A percentile compares a stretch with the other conserved stretches of the same genome.
Evolutionary conservation across 257 asterid species (phyloP).

Genomic region (Jacaranda mimosifolia): DNA sequence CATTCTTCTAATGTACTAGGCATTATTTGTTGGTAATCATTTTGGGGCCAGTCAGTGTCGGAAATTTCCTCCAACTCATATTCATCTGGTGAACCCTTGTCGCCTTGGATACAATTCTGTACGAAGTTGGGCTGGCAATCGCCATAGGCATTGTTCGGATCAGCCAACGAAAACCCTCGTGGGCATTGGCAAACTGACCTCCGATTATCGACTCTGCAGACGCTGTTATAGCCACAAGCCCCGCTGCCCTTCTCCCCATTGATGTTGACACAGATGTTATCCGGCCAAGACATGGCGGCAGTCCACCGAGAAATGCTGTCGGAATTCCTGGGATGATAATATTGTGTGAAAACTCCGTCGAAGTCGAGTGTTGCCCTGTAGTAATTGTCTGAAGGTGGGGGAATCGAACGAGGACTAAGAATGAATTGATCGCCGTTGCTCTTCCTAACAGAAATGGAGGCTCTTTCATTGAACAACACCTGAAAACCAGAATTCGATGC

Average conservation of each 20-base stretch:
- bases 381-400: slow-evolving; percentile 40
- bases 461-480: slow-evolving; percentile 41
- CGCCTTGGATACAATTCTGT: slow-evolving; percentile 45
- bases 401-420: slow-evolving; percentile 21
- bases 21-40: slow-evolving; percentile 43
- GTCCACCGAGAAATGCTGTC: slow-evolving; percentile 42
- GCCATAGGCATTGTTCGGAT: slow-evolving; percentile 47
- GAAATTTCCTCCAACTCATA: slow-evolving; percentile 36
- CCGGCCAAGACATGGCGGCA: slow-evolving; percentile 37
- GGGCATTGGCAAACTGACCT: slow-evolving; percentile 66
- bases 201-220: slow-evolving; percentile 43
- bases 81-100: slow-evolving; percentile 11
- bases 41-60: slow-evolving; percentile 51
- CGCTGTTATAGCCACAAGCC: slow-evolving; percentile 68
- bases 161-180: slow-evolving; percentile 42
- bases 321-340: slow-evolving; percentile 48
- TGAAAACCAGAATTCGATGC: slow-evolving; percentile 44
- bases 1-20: slow-evolving; percentile 43
- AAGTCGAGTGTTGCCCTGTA: slow-evolving; percentile 49
- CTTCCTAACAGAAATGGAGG: slow-evolving; percentile 35
- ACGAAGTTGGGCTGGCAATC: slow-evolving; percentile 50
- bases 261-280: slow-evolving; percentile 41
- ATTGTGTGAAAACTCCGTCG: slow-evolving; percentile 57
- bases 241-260: slow-evolving; percentile 52
- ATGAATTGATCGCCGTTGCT: slow-evolving; percentile 33